Evolutionary conservation across 1,284 basidiomycete genomes (phyloP), one percentile per base, ranked within the genome.

Genomic region (Mixia osmundae): DNA sequence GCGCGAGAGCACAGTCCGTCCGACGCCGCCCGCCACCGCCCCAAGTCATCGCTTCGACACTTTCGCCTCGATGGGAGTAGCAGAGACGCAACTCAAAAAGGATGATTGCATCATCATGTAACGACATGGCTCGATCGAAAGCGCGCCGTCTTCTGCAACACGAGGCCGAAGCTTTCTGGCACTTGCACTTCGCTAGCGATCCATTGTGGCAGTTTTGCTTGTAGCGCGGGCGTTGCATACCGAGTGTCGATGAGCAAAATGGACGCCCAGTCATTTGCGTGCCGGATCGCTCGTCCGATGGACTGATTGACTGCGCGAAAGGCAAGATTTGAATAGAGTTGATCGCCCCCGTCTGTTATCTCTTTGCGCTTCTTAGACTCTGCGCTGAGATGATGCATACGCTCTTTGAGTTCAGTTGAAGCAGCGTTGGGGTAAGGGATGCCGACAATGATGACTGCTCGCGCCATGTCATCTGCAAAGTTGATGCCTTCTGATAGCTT

Each of bases 401-500:
- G 66, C 55, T 95, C 91, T 43, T 71, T 70, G 31, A 97, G 65
- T 55, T 95, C 89, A 0, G 74, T 67, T 1, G 79, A 87, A n/a
- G 72, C 70, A 28, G 78, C 64, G 54, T 94, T 94, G 6, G 89
- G 76, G 53, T 87, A 97, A 0, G 89, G 89, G 20, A 97, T 66
- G 2, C 91, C 91, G 9, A 55, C 66, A 52, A 95, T 71, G 33
- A 91, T 62, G 20, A 91, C 83, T 11, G 75, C 77, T 28, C 83
- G 71, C 1, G 83, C 80, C 3, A 94, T 68, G 26, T 78, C 21
- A 25, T 50, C 79, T 4, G 78, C 69, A 55, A 97, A 97, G 57
- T 97, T 97, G 48, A 97, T 70, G 2, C 89, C 89, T 58, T 97
- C 89, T 0, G 83, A 91, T 10, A 97, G 65, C 55, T 95, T 97